Base-by-base conservation (phyloP, 1,284 basidiomycete species). In the Irpex sp. region DNA sequence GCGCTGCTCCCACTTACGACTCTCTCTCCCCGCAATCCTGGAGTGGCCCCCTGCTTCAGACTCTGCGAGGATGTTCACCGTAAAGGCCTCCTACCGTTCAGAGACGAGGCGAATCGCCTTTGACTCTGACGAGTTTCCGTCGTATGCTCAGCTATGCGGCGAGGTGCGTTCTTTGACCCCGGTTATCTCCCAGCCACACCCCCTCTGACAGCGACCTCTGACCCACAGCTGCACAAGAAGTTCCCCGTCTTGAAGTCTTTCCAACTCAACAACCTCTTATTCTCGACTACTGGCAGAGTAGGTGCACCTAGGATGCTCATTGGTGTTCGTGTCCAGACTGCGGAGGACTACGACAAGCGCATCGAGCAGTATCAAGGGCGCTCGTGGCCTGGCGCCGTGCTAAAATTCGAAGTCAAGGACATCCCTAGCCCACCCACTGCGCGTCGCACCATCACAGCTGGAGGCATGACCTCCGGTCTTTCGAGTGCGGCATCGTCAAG, bases 231-330 rank as follows among this genome's bases (percentile, higher is more conserved):
- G 63, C 82, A 81, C 73, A 86, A 87, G 68, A 79, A 91, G 64
- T 90, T 92, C 71, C 83, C 84, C 66, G 80, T 87, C 62, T 80
- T 79, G 69, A 77, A 82, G 61, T 79, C 76, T 57, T 87, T 82
- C 74, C 84, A 83, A 77, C 77, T 91, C 63, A 85, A 83, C 55
- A 85, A 81, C 65, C 79, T 92, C 51, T 75, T 90, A 8, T 90
- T 92, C 75, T 84, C 83, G 59, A 85, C 85, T 1, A 80, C 85
- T 64, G 77, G 83, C 15, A 73, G 72, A 17, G 65, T 68, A 43
- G 61, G 67, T 6, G 65, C 63, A 35, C 67, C 79, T 57, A 83
- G 85, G 47, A 83, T 91, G 58, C 74, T 90, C 39, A 79, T 92
- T 62, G 83, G 80, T 60, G 81, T 76, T 62, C 85, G 89, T 70